Conservation (phyloP, 345 rosid genomes). For the Cochlearia excelsa region DNA sequence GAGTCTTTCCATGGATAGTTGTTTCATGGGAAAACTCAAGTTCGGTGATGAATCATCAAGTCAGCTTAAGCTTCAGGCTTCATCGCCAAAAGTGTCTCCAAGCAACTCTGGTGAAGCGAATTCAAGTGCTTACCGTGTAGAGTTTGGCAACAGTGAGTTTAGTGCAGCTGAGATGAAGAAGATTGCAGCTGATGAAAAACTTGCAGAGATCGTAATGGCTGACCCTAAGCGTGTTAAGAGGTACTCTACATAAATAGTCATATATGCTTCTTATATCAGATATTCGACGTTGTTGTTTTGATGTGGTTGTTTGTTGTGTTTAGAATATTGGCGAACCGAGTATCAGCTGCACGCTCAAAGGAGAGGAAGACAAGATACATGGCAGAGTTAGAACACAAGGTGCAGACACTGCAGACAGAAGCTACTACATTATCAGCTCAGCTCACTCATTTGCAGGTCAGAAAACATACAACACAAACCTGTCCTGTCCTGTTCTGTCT, state of each 20-base stretch:
- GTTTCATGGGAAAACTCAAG: constrained; percentile 48
- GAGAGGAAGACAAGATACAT: constrained; percentile 77
- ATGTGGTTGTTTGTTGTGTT: constrained; percentile 9
- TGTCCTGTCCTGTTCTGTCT: not conserved
- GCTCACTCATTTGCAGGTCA: constrained; percentile 72
- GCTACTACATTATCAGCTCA: constrained; percentile 82
- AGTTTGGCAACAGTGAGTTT: constrained; percentile 61
- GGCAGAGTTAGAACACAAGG: constrained; percentile 78
- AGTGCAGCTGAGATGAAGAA: constrained; percentile 61
- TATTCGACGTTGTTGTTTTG: not conserved
- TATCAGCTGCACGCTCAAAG: constrained; percentile 84
- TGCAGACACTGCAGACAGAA: constrained; percentile 79
- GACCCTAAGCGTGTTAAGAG: constrained; percentile 62
- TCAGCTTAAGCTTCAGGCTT: constrained; percentile 31
- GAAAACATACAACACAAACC: not conserved
- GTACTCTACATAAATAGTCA: constrained; percentile 6
- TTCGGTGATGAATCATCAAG: constrained; percentile 43
- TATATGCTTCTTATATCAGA: not conserved
- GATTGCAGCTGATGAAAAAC: constrained; percentile 74
- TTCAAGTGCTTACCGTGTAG: constrained; percentile 38
- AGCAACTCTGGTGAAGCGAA: constrained; percentile 49
- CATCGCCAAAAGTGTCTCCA: constrained; percentile 34
- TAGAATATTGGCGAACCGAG: constrained; percentile 86
- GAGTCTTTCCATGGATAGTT: constrained; percentile 78
- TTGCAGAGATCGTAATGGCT: constrained; percentile 62